phyloP scores from a whole-genome alignment of 768 basidiomycete genomes.

The Sistotremastrum suecicum region DNA sequence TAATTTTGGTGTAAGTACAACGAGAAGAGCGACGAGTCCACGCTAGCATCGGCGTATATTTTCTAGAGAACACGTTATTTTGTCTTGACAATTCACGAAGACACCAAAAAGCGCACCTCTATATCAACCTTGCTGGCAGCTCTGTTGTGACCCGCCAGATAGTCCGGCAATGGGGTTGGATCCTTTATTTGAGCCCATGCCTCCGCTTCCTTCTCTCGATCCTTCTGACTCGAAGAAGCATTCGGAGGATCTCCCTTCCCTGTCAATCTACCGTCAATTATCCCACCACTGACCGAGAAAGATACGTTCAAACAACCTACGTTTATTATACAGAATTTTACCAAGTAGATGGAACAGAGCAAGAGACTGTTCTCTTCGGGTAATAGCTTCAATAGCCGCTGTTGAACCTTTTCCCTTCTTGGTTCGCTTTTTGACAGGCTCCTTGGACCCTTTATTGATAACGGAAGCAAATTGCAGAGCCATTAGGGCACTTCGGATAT shows the following conservation, averaged over 20 bases:
- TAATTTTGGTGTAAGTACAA: slow-evolving; percentile 94
- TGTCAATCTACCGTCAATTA: slow-evolving; percentile 14
- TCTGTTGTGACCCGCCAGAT: slow-evolving; percentile 47
- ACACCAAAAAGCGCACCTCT: slow-evolving; percentile 33
- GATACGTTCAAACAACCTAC: slow-evolving; percentile 27
- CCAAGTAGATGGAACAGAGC: slow-evolving; percentile 87
- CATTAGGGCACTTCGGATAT: slow-evolving; percentile 90
- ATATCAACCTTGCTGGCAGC: slow-evolving; percentile 61
- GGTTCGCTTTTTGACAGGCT: slow-evolving; percentile 10
- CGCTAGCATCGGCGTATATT: slow-evolving; percentile 72
- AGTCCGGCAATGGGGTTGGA: slow-evolving; percentile 40
- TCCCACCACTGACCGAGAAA: not conserved
- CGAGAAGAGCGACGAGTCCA: slow-evolving; percentile 81
- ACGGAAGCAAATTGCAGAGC: slow-evolving; percentile 72
- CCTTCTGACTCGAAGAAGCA: slow-evolving; percentile 42
- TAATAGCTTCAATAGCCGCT: slow-evolving; percentile 48
- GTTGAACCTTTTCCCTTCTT: slow-evolving; percentile 22
- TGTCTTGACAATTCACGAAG: not conserved
- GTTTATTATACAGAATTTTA: slow-evolving; percentile 90
- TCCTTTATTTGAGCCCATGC: slow-evolving; percentile 41
- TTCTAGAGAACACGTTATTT: slow-evolving; percentile 23
- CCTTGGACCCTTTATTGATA: slow-evolving; percentile 21
- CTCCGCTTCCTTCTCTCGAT: slow-evolving; percentile 44
- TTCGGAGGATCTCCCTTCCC: slow-evolving; percentile 62
- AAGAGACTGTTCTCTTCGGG: slow-evolving; percentile 73